Percentiles rank a stretch among this genome's conserved stretches.
phyloP scores from a whole-genome alignment of 176 grass and related monocot genomes.

The Zea luxurians region DNA sequence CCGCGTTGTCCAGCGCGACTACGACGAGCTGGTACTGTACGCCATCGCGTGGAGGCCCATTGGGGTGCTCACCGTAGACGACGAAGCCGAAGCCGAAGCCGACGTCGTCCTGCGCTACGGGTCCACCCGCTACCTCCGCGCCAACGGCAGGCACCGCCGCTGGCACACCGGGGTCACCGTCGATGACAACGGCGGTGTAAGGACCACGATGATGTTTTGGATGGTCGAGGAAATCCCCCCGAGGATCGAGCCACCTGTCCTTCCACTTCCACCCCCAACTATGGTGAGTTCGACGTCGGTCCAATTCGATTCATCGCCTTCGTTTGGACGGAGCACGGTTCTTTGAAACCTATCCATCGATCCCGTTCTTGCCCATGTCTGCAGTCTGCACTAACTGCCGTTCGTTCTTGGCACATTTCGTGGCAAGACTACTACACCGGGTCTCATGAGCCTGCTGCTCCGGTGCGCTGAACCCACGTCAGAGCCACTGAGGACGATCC shows the following conservation, averaged over 20 bases:
- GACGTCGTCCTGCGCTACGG: background rate
- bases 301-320: background rate
- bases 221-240: background rate
- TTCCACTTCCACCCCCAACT: background rate
- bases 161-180: background rate
- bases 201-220: constrained; percentile 8
- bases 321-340: background rate
- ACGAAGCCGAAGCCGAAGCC: background rate
- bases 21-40: background rate
- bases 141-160: background rate
- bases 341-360: background rate
- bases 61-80: background rate
- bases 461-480: background rate
- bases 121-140: background rate
- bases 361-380: background rate
- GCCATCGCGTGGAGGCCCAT: background rate
- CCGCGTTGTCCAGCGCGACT: background rate
- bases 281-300: background rate
- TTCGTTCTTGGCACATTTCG: background rate
- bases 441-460: background rate
- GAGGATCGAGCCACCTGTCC: background rate
- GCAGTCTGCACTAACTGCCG: background rate
- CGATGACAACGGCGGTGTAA: background rate
- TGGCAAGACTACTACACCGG: background rate
- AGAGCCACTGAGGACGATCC: background rate